phyloP scores from a whole-genome alignment of 305 asterid species.

The Rubia peregrina region DNA sequence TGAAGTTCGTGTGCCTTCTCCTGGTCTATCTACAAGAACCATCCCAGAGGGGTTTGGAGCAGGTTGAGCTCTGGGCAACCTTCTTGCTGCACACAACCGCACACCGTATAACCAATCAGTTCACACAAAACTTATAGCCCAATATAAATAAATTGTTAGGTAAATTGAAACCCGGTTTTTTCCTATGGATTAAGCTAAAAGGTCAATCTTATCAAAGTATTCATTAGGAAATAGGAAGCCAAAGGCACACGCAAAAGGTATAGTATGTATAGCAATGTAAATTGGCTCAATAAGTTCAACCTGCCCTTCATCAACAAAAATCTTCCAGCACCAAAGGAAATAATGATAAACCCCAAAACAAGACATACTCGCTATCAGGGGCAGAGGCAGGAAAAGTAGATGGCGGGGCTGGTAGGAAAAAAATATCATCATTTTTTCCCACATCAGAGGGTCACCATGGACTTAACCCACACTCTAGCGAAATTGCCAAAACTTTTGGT shows the following conservation, averaged over 20 bases:
- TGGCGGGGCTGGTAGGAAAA: too few species aligned
- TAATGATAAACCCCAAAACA: background rate
- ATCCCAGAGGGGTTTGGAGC: slow-evolving; percentile 71
- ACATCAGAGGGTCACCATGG: too few species aligned
- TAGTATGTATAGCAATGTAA: background rate
- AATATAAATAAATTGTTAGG: background rate
- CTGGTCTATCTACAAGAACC: slow-evolving; percentile 73
- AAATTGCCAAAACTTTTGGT: background rate
- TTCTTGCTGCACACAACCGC: slow-evolving; percentile 47
- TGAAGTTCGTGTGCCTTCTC: slow-evolving; percentile 54
- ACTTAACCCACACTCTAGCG: background rate
- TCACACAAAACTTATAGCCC: background rate
- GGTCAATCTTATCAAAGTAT: background rate
- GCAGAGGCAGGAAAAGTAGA: too few species aligned
- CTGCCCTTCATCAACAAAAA: background rate
- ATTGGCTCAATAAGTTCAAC: background rate
- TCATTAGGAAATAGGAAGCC: background rate
- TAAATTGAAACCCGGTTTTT: background rate
- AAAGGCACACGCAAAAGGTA: background rate
- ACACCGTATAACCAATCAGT: background rate
- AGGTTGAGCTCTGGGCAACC: slow-evolving; percentile 71
- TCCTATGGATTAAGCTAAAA: too few species aligned
- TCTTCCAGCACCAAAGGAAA: background rate
- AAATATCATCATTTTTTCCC: too few species aligned
- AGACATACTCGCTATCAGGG: background rate